Evolutionary conservation across 257 asterid species (phyloP).

Genomic region (Leptodermis oblonga): DNA sequence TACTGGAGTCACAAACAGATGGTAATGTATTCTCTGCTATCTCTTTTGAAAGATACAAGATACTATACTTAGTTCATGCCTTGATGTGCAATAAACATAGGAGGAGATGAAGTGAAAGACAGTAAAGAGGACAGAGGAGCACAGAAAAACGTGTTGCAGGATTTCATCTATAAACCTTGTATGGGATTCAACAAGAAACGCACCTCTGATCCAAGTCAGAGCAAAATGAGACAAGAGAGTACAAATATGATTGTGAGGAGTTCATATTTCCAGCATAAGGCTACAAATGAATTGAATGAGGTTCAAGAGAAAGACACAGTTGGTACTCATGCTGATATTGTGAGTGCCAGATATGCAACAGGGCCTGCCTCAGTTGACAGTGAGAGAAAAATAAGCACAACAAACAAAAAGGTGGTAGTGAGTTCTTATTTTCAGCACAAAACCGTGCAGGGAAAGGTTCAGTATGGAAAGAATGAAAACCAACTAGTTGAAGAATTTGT

Average conservation of each 20-base stretch:
- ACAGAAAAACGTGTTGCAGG: conserved; percentile 23
- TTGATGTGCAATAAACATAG: conserved; percentile 19
- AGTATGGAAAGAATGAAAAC: conserved; percentile 23
- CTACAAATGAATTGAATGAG: conserved; percentile 14
- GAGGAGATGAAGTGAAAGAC: conserved; percentile 25
- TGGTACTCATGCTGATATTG: conserved; percentile 16
- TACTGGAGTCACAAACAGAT: conserved; percentile 27
- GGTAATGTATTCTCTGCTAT: conserved; percentile 31
- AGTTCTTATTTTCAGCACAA: conserved; percentile 57
- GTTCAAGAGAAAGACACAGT: conserved; percentile 12
- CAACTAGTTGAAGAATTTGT: conserved; percentile 19
- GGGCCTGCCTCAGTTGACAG: conserved; percentile 28
- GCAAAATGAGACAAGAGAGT: conserved; percentile 18
- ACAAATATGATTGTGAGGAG: conserved; percentile 27
- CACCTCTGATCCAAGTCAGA: conserved; percentile 28
- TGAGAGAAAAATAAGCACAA: conserved; percentile 26
- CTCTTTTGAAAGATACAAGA: background rate
- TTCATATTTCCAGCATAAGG: conserved; percentile 27
- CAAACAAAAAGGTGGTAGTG: conserved; percentile 33
- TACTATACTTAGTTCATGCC: background rate
- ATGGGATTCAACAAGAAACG: conserved; percentile 42
- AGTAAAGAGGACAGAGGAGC: conserved; percentile 19
- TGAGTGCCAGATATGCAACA: conserved; percentile 7
- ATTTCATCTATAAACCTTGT: conserved; percentile 59
- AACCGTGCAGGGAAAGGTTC: conserved; percentile 23